Evolutionary conservation across 2,329 filamentous ascomycete genomes (phyloP).

Genomic region (Cryphonectria radicalis): DNA sequence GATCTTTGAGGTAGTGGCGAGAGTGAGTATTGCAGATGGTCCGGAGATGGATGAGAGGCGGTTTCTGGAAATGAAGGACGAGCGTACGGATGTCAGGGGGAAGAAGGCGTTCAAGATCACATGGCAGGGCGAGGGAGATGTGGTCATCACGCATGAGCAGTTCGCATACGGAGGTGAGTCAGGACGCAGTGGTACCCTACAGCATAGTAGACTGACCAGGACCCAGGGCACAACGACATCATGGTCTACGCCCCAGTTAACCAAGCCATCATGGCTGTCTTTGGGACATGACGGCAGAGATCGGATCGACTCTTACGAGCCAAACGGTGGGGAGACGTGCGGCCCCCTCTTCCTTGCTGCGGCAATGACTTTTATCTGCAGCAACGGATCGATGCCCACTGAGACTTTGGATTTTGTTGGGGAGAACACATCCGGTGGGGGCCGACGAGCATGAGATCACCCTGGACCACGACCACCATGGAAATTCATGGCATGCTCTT

Average conservation of each 20-base stretch:
- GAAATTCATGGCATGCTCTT: neutral
- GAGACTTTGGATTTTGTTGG: neutral
- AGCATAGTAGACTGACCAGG: conserved; percentile 4
- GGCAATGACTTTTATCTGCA: neutral
- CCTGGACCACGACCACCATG: neutral
- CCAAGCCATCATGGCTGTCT: conserved; percentile 58
- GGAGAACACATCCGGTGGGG: neutral
- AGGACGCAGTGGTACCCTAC: neutral
- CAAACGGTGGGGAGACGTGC: neutral
- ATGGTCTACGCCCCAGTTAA: conserved; percentile 67
- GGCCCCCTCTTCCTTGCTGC: neutral
- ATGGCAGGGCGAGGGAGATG: conserved; percentile 49
- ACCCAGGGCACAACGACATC: conserved; percentile 69
- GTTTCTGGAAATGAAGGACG: conserved; percentile 44
- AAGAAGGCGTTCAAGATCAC: conserved; percentile 54
- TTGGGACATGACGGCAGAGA: conserved; percentile 8
- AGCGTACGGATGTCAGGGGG: conserved; percentile 48
- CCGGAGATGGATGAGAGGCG: conserved; percentile 44
- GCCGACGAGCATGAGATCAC: neutral
- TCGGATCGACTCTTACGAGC: neutral
- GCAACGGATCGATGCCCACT: neutral
- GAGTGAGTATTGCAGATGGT: conserved; percentile 49
- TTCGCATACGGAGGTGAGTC: conserved; percentile 59
- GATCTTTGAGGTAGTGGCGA: conserved; percentile 64
- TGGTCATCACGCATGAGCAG: conserved; percentile 58